Evolutionary conservation across 768 basidiomycete genomes (phyloP).

Genomic region (Nevesoporus exiguus): DNA sequence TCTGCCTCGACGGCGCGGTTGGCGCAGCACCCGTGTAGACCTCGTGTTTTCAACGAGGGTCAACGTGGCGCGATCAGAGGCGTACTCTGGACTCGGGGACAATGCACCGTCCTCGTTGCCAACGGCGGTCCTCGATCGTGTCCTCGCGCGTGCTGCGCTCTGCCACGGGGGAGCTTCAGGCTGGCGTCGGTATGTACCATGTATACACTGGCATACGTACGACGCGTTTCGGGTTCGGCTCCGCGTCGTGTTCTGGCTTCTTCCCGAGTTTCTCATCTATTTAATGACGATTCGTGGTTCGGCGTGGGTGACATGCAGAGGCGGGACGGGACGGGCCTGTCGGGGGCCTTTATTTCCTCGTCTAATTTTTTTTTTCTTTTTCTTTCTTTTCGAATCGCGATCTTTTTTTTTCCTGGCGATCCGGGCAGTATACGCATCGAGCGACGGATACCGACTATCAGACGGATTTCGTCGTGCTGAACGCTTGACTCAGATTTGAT

Average conservation of each 20-base stretch:
- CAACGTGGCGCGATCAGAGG: slow-evolving; percentile 4
- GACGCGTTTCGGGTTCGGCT: slow-evolving; percentile 3
- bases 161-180: too few species aligned
- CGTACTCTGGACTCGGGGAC: not conserved
- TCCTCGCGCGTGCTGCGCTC: not conserved
- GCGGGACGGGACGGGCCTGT: not conserved
- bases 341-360: not conserved
- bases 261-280: not conserved
- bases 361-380: not conserved
- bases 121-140: slow-evolving; percentile 7
- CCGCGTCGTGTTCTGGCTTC: slow-evolving; percentile 8
- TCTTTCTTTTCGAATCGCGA: not conserved
- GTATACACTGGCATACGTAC: too few species aligned
- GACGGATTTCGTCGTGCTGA: not conserved
- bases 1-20: not conserved
- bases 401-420: not conserved
- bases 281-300: not conserved
- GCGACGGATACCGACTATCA: not conserved
- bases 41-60: slow-evolving; percentile 29
- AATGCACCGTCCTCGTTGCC: not conserved
- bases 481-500: not conserved
- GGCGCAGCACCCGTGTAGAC: slow-evolving; percentile 10
- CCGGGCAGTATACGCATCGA: not conserved
- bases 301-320: not conserved
- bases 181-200: not conserved